phyloP scores from a whole-genome alignment of 208 protist genomes.

The Acanthamoeba castellanii region DNA sequence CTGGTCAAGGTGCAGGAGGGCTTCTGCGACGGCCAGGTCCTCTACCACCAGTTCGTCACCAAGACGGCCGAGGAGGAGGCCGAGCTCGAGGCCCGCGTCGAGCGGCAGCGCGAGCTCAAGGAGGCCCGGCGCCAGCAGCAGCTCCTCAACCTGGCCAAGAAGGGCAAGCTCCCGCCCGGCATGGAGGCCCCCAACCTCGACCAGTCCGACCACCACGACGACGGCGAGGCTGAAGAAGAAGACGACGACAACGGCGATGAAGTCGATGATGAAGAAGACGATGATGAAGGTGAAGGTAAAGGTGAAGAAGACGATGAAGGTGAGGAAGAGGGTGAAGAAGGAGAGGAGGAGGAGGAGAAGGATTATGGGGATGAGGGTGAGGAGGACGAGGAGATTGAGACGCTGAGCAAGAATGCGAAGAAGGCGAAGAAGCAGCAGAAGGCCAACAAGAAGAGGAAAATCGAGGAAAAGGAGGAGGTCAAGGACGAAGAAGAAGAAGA shows the following conservation, averaged over 20 bases:
- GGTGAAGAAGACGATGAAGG: neutral
- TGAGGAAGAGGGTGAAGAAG: neutral
- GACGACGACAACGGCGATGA: neutral
- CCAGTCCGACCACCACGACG: neutral
- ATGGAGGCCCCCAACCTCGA: neutral
- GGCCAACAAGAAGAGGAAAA: conserved; percentile 14
- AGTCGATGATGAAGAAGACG: neutral
- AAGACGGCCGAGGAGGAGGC: conserved; percentile 73
- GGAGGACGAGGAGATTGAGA: neutral
- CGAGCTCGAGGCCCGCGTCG: conserved; percentile 45
- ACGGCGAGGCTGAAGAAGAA: neutral
- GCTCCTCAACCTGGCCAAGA: conserved; percentile 59
- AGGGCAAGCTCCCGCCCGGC: conserved; percentile 30
- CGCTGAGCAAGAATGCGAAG: neutral
- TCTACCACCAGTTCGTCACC: conserved; percentile 85
- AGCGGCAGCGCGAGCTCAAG: conserved; percentile 74
- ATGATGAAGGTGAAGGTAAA: neutral
- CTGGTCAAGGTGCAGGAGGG: conserved; percentile 89
- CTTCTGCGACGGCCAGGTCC: conserved; percentile 86
- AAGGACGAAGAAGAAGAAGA: neutral
- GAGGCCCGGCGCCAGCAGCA: conserved; percentile 77
- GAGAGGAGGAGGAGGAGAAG: neutral
- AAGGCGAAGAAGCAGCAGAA: neutral
- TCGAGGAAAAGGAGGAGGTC: neutral
- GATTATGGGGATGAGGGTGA: neutral